Evolutionary conservation across 78 protist species (phyloP).

Genomic region (Cavenderia fasciculata): DNA sequence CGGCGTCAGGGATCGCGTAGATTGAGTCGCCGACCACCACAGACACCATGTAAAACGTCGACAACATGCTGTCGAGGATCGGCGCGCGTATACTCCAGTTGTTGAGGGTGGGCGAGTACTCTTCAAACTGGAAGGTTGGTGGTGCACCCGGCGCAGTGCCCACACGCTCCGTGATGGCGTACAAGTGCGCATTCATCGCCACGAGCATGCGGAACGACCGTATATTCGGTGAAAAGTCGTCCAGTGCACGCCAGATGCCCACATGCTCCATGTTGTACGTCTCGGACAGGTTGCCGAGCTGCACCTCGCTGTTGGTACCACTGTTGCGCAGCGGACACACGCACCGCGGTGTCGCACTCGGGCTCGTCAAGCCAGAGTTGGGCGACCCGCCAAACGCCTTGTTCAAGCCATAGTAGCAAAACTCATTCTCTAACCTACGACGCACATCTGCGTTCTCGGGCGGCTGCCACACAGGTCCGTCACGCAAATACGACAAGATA

Average conservation of each 20-base stretch:
- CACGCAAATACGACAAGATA: conserved; percentile 56
- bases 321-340: conserved; percentile 27
- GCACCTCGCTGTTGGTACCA: conserved; percentile 13
- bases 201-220: conserved; percentile 43
- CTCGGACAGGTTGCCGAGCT: no score
- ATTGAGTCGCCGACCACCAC: conserved; percentile 51
- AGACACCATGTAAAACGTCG: background rate
- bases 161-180: conserved; percentile 62
- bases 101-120: conserved; percentile 24
- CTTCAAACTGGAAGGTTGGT: conserved; percentile 41
- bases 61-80: conserved; percentile 37
- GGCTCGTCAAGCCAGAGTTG: background rate
- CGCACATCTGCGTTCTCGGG: conserved; percentile 24
- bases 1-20: conserved; percentile 68
- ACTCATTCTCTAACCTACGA: conserved; percentile 39
- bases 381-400: background rate
- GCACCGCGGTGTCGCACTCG: conserved; percentile 55
- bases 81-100: conserved; percentile 43
- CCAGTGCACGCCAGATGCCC: conserved; percentile 52
- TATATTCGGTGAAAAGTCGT: conserved; percentile 14
- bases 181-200: conserved; percentile 11
- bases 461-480: conserved; percentile 56
- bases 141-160: background rate
- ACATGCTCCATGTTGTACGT: no score
- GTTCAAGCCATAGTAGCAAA: conserved; percentile 59